phyloP scores from a whole-genome alignment of 257 asterid genomes.

The Petunia secreta region DNA sequence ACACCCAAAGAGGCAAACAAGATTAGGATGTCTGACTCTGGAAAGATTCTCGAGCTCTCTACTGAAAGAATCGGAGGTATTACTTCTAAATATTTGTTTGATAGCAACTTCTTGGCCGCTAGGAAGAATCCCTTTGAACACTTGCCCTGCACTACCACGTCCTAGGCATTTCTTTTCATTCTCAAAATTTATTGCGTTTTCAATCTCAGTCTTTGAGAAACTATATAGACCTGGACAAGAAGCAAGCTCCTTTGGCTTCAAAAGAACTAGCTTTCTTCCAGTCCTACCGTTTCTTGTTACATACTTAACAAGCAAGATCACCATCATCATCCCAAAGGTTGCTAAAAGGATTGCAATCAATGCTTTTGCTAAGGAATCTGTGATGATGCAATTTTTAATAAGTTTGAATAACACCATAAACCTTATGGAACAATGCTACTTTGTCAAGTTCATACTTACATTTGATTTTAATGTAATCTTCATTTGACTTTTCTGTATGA shows the following conservation, averaged over 20 bases:
- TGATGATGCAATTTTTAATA: background rate
- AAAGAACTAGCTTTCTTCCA: constrained; percentile 36
- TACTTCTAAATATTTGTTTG: constrained; percentile 69
- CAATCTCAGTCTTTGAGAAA: constrained; percentile 73
- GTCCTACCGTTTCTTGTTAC: constrained; percentile 43
- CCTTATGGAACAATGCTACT: background rate
- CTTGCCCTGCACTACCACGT: constrained; percentile 86
- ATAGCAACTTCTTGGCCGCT: constrained; percentile 84
- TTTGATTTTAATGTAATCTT: constrained; percentile 53
- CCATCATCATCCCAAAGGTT: constrained; percentile 41
- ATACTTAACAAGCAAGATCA: constrained; percentile 50
- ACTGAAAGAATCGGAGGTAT: constrained; percentile 65
- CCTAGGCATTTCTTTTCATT: constrained; percentile 60
- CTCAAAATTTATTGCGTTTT: constrained; percentile 55
- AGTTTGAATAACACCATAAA: background rate
- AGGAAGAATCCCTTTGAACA: constrained; percentile 75
- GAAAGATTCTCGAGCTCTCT: constrained; percentile 74
- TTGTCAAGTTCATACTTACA: constrained; percentile 42
- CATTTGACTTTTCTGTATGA: constrained; percentile 45
- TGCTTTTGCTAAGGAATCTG: constrained; percentile 62
- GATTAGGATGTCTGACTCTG: constrained; percentile 74
- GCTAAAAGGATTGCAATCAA: constrained; percentile 51
- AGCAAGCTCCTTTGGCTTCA: constrained; percentile 32
- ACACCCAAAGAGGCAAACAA: constrained; percentile 74
- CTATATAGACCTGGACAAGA: constrained; percentile 64